phyloP scores from a whole-genome alignment of 768 basidiomycete genomes.

The Crassisporium funariophilum region DNA sequence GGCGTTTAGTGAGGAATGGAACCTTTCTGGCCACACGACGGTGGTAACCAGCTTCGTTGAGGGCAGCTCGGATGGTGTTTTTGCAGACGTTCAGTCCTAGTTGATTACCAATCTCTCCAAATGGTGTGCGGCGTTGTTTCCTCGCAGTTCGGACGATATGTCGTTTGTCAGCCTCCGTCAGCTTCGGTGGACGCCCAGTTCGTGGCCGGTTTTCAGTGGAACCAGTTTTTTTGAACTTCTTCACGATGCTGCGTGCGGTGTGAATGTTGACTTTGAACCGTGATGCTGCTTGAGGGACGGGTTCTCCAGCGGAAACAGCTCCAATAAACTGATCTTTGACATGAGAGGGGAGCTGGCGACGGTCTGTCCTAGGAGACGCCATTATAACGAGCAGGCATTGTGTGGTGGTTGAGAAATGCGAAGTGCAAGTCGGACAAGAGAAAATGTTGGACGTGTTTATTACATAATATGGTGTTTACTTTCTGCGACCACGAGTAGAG shows the following conservation, averaged over 20 bases:
- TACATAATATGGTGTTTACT: too few relatives aligned
- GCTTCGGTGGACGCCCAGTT: slow-evolving; percentile 21
- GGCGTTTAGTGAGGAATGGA: slow-evolving; percentile 23
- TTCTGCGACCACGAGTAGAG: too few relatives aligned
- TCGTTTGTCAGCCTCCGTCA: slow-evolving; percentile 12
- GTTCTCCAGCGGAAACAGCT: too few relatives aligned
- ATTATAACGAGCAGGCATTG: too few relatives aligned
- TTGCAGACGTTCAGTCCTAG: slow-evolving; percentile 4
- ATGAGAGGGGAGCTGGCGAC: too few relatives aligned
- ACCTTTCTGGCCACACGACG: slow-evolving; percentile 21
- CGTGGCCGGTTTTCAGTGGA: slow-evolving; percentile 21
- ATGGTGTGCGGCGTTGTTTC: slow-evolving; percentile 20
- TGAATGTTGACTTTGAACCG: too few relatives aligned
- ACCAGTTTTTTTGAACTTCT: slow-evolving; percentile 21
- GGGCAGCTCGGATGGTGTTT: slow-evolving; percentile 16
- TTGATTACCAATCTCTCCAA: slow-evolving; percentile 23
- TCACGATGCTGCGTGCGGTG: slow-evolving; percentile 16
- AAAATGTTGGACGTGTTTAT: too few relatives aligned
- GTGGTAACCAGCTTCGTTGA: slow-evolving; percentile 21
- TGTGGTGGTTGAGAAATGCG: too few relatives aligned
- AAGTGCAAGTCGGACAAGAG: too few relatives aligned
- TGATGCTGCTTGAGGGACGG: too few relatives aligned
- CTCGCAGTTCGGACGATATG: slow-evolving; percentile 13
- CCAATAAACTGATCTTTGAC: too few relatives aligned
- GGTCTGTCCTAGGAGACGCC: too few relatives aligned